Evolutionary conservation across 2,329 filamentous ascomycete genomes (phyloP), one percentile per base, ranked within the genome.

Genomic region (Aspergillus novoparasiticus): DNA sequence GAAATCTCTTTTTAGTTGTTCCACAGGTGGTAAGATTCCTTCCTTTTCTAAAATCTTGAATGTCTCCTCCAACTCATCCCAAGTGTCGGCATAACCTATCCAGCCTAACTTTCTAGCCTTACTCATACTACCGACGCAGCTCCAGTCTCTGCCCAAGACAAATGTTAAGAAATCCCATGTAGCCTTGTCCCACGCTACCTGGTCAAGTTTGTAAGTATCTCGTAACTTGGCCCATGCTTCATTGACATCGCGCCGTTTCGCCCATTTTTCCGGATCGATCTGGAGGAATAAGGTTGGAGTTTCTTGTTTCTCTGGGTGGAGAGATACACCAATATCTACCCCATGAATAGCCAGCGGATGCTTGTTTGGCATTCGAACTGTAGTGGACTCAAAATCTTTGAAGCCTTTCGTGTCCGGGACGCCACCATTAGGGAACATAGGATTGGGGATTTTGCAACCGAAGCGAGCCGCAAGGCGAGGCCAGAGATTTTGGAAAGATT

Each of bases 31-130:
- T 51, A 75, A 64, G 56, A 74, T 64, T 4, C 64, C 62, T 57
- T 68, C 68, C 19, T 64, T 64, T 57, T 73, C 72, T n/a, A 75
- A 60, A 55, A 72, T 66, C 12, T 72, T 68, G 62, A 81, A 80
- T 2, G 74, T 76, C 14, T 72, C 70, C 30, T 73, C 54, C 39
- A 81, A 69, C 14, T 73, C 73, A 19, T 79, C 77, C 72, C 77
- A 82, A 1, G 75, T 75, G 70, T 75, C 78, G n/a, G 64, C 61
- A 59, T 74, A 81, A 0, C 79, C 81, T 1, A 71, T 78, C 78
- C 78, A 84, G 0, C 82, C 82, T 28, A 76, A 69, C 63, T 76
- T 77, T 58, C 82, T 73, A 6, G 82, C 82, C 69, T 83, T 84
- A 56, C 73, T 82, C 77, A 83, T 82, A 59, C 56, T 74, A 1